phyloP scores from a whole-genome alignment of 345 rosid genomes.

The Corchorus capsularis region DNA sequence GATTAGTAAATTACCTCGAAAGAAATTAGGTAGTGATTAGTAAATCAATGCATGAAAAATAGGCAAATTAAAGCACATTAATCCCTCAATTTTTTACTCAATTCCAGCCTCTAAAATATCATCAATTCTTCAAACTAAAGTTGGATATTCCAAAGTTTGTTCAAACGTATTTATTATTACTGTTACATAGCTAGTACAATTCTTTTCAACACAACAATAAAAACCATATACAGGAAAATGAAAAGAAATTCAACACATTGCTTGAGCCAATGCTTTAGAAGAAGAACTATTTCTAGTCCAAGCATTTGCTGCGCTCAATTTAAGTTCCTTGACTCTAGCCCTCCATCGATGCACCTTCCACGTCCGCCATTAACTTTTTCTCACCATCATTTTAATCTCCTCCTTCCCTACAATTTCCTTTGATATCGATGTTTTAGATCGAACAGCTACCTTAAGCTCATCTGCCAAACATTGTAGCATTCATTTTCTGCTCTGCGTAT shows the following conservation, averaged over 20 bases:
- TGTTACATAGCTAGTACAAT: no score
- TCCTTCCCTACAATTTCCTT: constrained; percentile 36
- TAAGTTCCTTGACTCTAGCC: constrained; percentile 37
- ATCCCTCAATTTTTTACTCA: no score
- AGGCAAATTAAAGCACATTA: no score
- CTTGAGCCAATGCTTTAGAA: constrained; percentile 23
- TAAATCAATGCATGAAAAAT: no score
- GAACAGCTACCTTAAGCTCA: constrained; percentile 47
- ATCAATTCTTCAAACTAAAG: no score
- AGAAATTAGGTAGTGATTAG: no score
- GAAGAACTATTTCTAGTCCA: constrained; percentile 39
- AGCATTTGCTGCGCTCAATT: constrained; percentile 34
- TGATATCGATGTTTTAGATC: constrained; percentile 26
- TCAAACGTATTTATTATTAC: no score
- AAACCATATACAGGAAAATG: no score
- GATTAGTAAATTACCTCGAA: no score
- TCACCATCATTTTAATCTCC: constrained; percentile 47
- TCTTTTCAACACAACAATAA: no score
- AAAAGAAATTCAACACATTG: neutral
- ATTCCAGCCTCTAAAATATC: no score
- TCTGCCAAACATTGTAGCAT: constrained; percentile 50
- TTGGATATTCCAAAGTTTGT: no score
- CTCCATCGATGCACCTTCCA: constrained; percentile 46
- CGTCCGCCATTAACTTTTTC: constrained; percentile 45
- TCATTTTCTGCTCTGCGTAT: constrained; percentile 56